Evolutionary conservation across 2,329 filamentous ascomycete genomes (phyloP), one percentile per base, ranked within the genome.

Genomic region (Diplocarpon rosae): DNA sequence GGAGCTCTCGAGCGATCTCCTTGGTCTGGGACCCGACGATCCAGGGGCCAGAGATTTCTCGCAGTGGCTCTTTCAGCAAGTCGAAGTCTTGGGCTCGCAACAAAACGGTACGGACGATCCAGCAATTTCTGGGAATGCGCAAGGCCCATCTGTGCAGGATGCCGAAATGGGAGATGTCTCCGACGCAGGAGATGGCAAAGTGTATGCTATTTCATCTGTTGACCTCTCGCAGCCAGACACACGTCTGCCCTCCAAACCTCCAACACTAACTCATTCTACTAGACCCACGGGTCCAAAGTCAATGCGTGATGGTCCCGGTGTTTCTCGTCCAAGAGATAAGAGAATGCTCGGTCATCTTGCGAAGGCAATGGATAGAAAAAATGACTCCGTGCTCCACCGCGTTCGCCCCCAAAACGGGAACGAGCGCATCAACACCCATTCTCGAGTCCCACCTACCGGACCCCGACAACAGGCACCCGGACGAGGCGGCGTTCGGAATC

Each of bases 251-350:
- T 29, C 20, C 37, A 54, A 46, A 36, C 37, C 51, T 37, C 32
- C 17, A n/a, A 47, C 53, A 60, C 69, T 75, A 65, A 76, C 66
- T 46, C n/a, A 29, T 36, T 33, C 34, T 31, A 27, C 47, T 58
- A 95, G 90, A 59, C 92, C 92, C 9, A 96, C 88, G 41, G 92
- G 90, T 45, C 92, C 92, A 14, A 92, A 89, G 63, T 88, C 89
- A 29, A 95, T 96, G 88, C 84, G 92, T 59, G 86, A 83, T 62
- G 77, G 77, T 43, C 66, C 61, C 43, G 65, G 57, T 47, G 60
- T 48, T 59, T 64, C 35, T 60, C 71, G 72, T 44, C 73, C 77
- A 16, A 79, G 85, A 54, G 83, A 85, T 47, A 88, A 87, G 63
- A 79, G 86, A 50, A 80, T 95, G 71, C 72, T 95, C 45, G 86